Evolutionary conservation across 2,329 filamentous ascomycete genomes (phyloP), one percentile per base, ranked within the genome.

Genomic region (Elsinoe perseae): DNA sequence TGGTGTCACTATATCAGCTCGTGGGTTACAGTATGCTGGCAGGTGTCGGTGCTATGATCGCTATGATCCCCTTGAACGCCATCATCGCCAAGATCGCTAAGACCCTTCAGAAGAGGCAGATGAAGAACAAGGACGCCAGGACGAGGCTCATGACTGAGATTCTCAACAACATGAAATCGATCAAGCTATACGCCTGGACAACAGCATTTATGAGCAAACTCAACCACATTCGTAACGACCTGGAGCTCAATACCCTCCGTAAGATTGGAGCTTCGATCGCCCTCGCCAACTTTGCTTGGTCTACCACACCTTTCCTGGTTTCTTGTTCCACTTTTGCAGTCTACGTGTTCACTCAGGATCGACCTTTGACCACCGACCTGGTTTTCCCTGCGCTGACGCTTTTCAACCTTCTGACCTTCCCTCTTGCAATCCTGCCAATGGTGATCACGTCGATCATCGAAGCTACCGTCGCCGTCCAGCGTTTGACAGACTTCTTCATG

Each of bases 101-200:
- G 75, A 89, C 80, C 42, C 75, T 98, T 64, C 95, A 98, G 69
- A 95, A 97, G 72, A 79, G 84, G 61, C 93, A 98, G 75, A 98
- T 98, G 93, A 95, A 95, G 77, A 97, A 97, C 76, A 98, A 98
- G 75, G 93, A 98, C 66, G 81, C 90, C 36, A 83, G 93, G 67
- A 95, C 91, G 46, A 83, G 92, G 50, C 75, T 98, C 58, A 96
- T 97, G 78, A 95, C 92, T 5, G 93, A 98, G 72, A 98, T 98
- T 62, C 78, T 98, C 67, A 96, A 95, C 77, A 97, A 97, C 73
- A 98, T 98, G 88, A 98, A 98, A 77, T 95, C 90, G 68, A 78
- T 98, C 76, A 98, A 98, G 75, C 81, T 98, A 18, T 98, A 96
- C 69, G 93, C 93, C 27, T 98, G 93, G 93, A 92, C 91, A 28